These are phyloP conservation scores for Cucurbita ficifolia DNA, from an alignment of 306 rosid species.

Conservation along the genomic window DNA sequence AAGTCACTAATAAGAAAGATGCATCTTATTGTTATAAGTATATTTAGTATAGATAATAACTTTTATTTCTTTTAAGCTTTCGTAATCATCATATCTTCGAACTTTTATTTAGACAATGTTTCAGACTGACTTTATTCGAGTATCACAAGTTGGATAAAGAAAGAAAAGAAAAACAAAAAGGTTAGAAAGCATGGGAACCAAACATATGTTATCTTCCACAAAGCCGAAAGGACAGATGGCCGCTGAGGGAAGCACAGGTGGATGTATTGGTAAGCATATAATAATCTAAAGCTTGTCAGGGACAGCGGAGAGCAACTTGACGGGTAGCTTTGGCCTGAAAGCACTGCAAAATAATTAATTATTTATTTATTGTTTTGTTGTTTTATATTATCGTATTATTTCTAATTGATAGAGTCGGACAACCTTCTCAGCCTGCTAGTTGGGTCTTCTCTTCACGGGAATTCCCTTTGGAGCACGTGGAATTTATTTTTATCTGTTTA, in stretches of 20 bases:
- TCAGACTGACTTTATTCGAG: no score
- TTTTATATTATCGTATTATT: not conserved
- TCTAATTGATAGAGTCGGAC: not conserved
- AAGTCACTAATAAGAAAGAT: no score
- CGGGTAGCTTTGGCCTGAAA: not conserved
- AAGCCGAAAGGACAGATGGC: not conserved
- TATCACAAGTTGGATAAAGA: no score
- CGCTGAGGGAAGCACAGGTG: slow-evolving; percentile 7
- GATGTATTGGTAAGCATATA: not conserved
- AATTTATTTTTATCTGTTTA: not conserved
- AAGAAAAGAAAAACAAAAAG: not conserved
- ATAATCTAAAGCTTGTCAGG: not conserved
- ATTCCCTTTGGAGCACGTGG: slow-evolving; percentile 1
- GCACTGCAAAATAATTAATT: not conserved
- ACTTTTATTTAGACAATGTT: no score
- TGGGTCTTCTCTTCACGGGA: not conserved
- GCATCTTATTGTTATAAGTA: no score
- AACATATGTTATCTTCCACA: not conserved
- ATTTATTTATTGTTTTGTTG: not conserved
- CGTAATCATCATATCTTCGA: rapidly evolving
- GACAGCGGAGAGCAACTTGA: not conserved
- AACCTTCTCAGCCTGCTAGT: not conserved
- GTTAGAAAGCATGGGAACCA: not conserved
- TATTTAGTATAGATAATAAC: no score
- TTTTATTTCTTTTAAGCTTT: no score